Conservation (phyloP, 1,139 yeast species). For the Geotrichum fermentans region DNA sequence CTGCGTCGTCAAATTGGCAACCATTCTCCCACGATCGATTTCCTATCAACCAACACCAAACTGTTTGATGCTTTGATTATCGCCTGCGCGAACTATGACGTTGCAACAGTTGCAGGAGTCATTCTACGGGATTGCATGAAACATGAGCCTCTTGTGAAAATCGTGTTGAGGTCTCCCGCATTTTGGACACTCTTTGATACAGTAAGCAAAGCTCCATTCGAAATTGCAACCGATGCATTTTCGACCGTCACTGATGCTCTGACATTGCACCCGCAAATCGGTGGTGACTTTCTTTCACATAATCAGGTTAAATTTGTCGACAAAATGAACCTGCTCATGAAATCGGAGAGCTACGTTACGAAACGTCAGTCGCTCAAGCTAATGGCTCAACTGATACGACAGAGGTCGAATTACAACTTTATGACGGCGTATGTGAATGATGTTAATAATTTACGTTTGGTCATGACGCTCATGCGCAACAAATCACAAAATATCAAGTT, state of each 20-base stretch:
- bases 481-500: conserved; percentile 82
- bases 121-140: conserved; percentile 83
- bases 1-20: conserved; percentile 74
- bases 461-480: conserved; percentile 83
- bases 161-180: conserved; percentile 50
- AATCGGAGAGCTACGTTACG: conserved; percentile 79
- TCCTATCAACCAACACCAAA: conserved; percentile 62
- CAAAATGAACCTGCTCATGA: conserved; percentile 62
- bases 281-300: conserved; percentile 58
- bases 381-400: conserved; percentile 68
- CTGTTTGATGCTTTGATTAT: conserved; percentile 57
- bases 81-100: conserved; percentile 68
- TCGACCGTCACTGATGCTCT: conserved; percentile 61
- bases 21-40: conserved; percentile 77
- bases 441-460: conserved; percentile 73
- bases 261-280: conserved; percentile 54
- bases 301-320: conserved; percentile 48
- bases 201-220: conserved; percentile 29
- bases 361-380: conserved; percentile 85
- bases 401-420: conserved; percentile 63
- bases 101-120: conserved; percentile 69
- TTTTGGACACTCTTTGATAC: conserved; percentile 87
- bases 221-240: conserved; percentile 43
- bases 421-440: conserved; percentile 76
- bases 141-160: conserved; percentile 63